phyloP scores from a whole-genome alignment of 2,329 filamentous ascomycete species.

The Diaporthe citriasiana region DNA sequence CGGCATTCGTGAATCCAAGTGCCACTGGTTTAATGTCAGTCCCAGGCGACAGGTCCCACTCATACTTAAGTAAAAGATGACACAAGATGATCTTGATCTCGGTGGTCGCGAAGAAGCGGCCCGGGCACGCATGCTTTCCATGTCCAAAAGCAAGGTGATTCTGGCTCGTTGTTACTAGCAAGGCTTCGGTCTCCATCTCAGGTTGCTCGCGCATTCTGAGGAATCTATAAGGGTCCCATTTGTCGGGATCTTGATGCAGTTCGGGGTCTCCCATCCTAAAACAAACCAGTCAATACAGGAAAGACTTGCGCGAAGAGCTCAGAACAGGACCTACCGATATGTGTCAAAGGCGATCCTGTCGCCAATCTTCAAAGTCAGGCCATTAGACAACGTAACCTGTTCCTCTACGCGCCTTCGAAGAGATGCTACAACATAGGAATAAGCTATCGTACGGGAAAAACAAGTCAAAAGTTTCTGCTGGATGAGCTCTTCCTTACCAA shows the following conservation, averaged over 20 bases:
- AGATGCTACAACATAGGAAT: background rate
- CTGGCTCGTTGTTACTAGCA: background rate
- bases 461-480: background rate
- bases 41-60: background rate
- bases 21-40: background rate
- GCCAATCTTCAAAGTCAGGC: background rate
- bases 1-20: background rate
- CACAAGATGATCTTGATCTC: slow-evolving; percentile 22
- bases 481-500: background rate
- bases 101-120: slow-evolving; percentile 12
- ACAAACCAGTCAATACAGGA: background rate
- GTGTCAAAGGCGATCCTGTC: slow-evolving; percentile 9
- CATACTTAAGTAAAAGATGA: slow-evolving; percentile 11
- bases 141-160: slow-evolving; percentile 9
- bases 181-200: background rate
- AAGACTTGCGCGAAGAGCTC: too few species aligned
- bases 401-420: slow-evolving; percentile 1
- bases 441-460: too few species aligned
- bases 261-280: background rate
- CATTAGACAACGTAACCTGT: background rate
- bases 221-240: slow-evolving; percentile 27
- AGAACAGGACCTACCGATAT: background rate
- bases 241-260: background rate
- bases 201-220: background rate
- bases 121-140: background rate